Evolutionary conservation across 257 asterid species (phyloP).

Genomic region (Ophiorrhiza pumila): DNA sequence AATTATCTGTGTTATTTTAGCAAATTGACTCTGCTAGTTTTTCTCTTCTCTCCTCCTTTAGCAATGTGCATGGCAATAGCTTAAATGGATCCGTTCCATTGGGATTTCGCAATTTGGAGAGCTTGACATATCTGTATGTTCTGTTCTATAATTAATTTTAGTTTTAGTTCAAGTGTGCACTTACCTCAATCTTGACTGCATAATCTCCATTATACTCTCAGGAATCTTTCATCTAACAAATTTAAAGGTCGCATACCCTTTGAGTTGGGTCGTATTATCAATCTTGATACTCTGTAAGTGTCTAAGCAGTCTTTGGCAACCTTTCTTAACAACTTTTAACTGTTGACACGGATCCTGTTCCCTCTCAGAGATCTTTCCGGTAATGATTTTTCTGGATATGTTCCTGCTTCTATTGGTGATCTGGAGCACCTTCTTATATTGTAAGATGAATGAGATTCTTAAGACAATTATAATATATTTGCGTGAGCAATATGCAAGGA

Average conservation of each 20-base stretch:
- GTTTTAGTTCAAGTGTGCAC: neutral
- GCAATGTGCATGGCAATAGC: conserved; percentile 86
- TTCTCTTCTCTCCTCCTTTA: conserved; percentile 17
- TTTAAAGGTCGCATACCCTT: conserved; percentile 66
- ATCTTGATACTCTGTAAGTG: conserved; percentile 88
- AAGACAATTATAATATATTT: neutral
- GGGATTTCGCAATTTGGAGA: conserved; percentile 73
- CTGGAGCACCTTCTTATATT: conserved; percentile 92
- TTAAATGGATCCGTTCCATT: conserved; percentile 84
- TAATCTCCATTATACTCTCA: conserved; percentile 24
- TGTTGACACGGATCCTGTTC: conserved; percentile 11
- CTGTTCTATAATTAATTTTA: neutral
- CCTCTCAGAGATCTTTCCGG: conserved; percentile 76
- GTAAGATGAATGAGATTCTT: conserved; percentile 36
- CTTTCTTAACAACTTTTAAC: neutral
- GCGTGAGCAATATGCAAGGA: neutral
- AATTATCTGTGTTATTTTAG: neutral
- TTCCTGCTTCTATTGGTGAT: conserved; percentile 90
- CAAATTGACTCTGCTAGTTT: neutral
- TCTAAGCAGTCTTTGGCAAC: neutral
- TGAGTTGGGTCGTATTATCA: conserved; percentile 84
- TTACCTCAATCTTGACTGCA: neutral
- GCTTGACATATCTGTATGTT: conserved; percentile 90
- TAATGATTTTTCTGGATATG: conserved; percentile 65
- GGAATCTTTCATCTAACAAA: conserved; percentile 83